Base-by-base conservation (phyloP, 768 basidiomycete species). In the Podaxis sp. region DNA sequence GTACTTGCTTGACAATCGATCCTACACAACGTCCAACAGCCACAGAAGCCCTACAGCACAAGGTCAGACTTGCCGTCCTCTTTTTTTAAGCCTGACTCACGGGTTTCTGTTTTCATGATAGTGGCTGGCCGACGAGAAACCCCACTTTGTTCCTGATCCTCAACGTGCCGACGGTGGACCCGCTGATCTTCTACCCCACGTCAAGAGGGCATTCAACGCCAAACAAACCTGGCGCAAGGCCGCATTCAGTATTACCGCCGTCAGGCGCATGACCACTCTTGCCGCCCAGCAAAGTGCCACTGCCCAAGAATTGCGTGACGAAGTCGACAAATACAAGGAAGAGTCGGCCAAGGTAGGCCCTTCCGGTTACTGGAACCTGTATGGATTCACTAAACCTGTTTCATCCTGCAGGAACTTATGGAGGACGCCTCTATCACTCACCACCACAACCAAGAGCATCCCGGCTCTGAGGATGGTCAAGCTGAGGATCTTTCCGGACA, bases 191-290 rank as follows among this genome's bases (percentile, higher is more conserved):
- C 76, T 98, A 68, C 96, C 96, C 30, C 85, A 90, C 51, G 90
- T 99, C 75, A 92, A 88, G 82, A 92, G 86, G 76, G 89, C 87
- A 33, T 95, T 97, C 78, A 87, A 97, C 72, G 95, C 93, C 36
- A 92, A 85, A 79, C 85, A 84, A 76, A 86, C 92, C 17, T 96
- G 93, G 93, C 89, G 89, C 67, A 92, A 91, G 72, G 94, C 93
- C 2, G 91, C 93, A 2, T 82, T 89, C 70, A 87, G 91, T 54
- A 93, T 96, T 80, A 88, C 89, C 72, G 94, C 95, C 12, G 83
- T 94, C 74, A 88, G 87, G 68, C 82, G 93, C 63, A 88, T 96
- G 88, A 81, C 88, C 17, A 76, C 81, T 38, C 78, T 90, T 38
- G 84, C 81, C 1, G 70, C 73, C 13, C 70, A 77, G 51, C 74